Evolutionary conservation across 208 protist genomes (phyloP), one percentile per base, ranked within the genome.

Genomic region (Leishmania martiniquensis): DNA sequence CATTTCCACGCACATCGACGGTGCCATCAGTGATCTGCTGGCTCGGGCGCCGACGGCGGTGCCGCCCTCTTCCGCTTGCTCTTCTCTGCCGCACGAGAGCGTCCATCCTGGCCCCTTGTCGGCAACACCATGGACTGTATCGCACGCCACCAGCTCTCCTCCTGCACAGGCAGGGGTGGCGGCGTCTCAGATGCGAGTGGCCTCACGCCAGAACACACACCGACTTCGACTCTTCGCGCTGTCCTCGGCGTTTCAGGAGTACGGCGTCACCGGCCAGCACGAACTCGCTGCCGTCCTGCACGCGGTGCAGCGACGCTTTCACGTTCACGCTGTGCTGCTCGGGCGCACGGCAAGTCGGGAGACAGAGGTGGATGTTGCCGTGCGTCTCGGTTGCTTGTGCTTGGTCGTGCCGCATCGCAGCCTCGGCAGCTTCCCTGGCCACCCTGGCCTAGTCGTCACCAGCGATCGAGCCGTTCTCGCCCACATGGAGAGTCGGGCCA

Each of bases 351-450:
- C 72, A 47, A 59, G 5, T 13, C 78, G 79, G 54, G 55, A 59
- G 4, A 72, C 25, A 39, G 78, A 91, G 63, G 73, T 68, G 65
- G 81, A 73, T 12, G 62, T 82, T 20, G 86, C 89, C 20, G n/a
- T 83, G 82, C 72, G 63, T 25, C 76, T 91, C 25, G 76, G 81
- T 25, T 93, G 89, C 66, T 29, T 81, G 17, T 85, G 37, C 39
- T 44, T 85, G 29, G 77, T 85, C 2, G 70, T 77, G 45, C 82
- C 77, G 15, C 82, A 78, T 25, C 29, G 20, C 25, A 37, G 29
- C 17, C 54, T 67, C 10, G 0, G 25, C 22, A 13, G 47, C 17
- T 76, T 66, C n/a, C 44, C 69, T 0, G 5, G 17, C 0, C 29
- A 42, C 29, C 12, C 66, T 34, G n/a, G 39, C n/a, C 47, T 83